A percentile compares a stretch with the other conserved stretches of the same genome.
These are phyloP conservation scores for Pichia sp. DNA, from an alignment of 1,139 yeast species.

Conservation along the genomic window DNA sequence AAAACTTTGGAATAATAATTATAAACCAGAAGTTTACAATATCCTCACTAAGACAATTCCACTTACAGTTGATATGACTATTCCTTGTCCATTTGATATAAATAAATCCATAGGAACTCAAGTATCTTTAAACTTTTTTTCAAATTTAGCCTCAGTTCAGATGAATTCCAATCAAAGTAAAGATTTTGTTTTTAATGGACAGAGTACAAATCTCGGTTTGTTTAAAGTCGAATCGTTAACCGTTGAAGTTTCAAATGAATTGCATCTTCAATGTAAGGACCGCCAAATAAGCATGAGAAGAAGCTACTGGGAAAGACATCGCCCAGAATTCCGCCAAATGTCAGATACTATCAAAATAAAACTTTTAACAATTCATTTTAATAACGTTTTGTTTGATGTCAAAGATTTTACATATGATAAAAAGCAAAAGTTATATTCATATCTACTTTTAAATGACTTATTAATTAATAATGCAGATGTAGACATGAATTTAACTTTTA, in stretches of 20 bases:
- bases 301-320: too few relatives aligned
- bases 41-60: constrained; percentile 11
- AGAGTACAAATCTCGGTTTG: constrained; percentile 12
- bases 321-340: too few relatives aligned
- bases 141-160: constrained; percentile 5
- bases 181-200: constrained; percentile 14
- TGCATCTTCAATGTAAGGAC: too few relatives aligned
- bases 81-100: constrained; percentile 3
- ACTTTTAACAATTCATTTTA: constrained; percentile 6
- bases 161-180: constrained; percentile 5
- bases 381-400: constrained; percentile 6
- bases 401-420: constrained; percentile 12
- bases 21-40: constrained; percentile 13
- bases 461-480: constrained; percentile 1
- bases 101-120: constrained; percentile 8
- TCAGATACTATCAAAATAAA: neutral
- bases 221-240: constrained; percentile 12
- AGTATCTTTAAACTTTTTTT: neutral
- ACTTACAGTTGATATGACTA: neutral
- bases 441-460: neutral
- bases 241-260: too few relatives aligned
- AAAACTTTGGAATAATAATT: constrained; percentile 19
- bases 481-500: constrained; percentile 5
- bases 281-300: too few relatives aligned
- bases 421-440: neutral